phyloP scores from a whole-genome alignment of 2,329 filamentous ascomycete species.

The Talaromyces sp. region DNA sequence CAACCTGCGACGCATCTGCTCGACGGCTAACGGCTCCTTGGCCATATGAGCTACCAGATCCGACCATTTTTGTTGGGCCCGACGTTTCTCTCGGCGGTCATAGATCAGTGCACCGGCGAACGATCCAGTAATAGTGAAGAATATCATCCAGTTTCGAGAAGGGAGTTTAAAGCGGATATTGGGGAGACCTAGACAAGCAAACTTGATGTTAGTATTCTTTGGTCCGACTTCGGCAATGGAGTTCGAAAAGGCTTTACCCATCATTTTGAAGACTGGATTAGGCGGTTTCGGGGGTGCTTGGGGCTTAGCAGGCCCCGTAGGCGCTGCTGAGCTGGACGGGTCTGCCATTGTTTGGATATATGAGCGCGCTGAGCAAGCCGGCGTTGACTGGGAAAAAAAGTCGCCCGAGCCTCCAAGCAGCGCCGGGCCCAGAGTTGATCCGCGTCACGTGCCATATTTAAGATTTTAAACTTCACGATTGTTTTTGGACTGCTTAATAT shows the following conservation, averaged over 20 bases:
- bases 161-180: conserved; percentile 81
- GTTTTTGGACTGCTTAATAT: background rate
- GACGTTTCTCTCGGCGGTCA: conserved; percentile 87
- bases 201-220: conserved; percentile 15
- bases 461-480: background rate
- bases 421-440: conserved; percentile 14
- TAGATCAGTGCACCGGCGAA: conserved; percentile 83
- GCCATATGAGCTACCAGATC: conserved; percentile 82
- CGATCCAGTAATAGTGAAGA: conserved; percentile 75
- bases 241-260: conserved; percentile 49
- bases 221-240: background rate
- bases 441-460: conserved; percentile 18
- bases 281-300: conserved; percentile 49
- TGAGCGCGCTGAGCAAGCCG: background rate
- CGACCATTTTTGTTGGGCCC: conserved; percentile 83
- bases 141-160: conserved; percentile 97
- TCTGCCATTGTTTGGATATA: conserved; percentile 37
- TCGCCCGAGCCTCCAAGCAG: conserved; percentile 5
- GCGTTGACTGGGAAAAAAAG: conserved; percentile 20
- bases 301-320: conserved; percentile 41
- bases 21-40: conserved; percentile 71
- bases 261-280: conserved; percentile 75
- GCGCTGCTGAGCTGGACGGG: conserved; percentile 37
- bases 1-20: conserved; percentile 77
- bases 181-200: conserved; percentile 66